phyloP scores from a whole-genome alignment of 768 basidiomycete genomes.

The Crassisporium funariophilum region DNA sequence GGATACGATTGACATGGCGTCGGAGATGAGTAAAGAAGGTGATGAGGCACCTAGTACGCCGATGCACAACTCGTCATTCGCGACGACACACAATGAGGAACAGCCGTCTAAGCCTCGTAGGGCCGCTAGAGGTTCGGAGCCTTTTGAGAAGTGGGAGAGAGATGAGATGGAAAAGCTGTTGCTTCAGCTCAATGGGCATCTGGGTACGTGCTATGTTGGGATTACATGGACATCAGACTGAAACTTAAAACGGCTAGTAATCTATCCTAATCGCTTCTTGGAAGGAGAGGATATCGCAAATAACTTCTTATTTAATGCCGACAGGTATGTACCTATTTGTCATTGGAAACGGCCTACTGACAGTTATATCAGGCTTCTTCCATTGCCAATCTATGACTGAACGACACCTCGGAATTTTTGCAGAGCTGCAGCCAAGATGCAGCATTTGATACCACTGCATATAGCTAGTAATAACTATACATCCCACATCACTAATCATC shows the following conservation, averaged over 20 bases:
- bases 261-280: constrained; percentile 84
- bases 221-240: constrained; percentile 1
- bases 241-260: constrained; percentile 47
- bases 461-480: no score
- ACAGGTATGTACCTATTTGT: constrained; percentile 48
- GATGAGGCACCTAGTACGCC: constrained; percentile 30
- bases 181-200: constrained; percentile 76
- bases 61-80: constrained; percentile 10
- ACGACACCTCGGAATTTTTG: not conserved
- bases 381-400: constrained; percentile 73
- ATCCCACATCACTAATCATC: no score
- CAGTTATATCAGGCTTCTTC: constrained; percentile 52
- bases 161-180: constrained; percentile 90
- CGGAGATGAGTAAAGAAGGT: constrained; percentile 32
- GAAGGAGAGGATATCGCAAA: constrained; percentile 92
- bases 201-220: constrained; percentile 56
- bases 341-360: not conserved
- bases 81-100: constrained; percentile 18
- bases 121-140: constrained; percentile 54
- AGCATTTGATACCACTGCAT: no score
- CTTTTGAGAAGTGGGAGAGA: constrained; percentile 81
- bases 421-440: not conserved
- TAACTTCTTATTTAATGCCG: constrained; percentile 92
- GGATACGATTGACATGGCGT: constrained; percentile 28
- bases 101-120: constrained; percentile 35